phyloP scores from a whole-genome alignment of 495 filamentous ascomycete species.

The Penicillium bialowiezense region DNA sequence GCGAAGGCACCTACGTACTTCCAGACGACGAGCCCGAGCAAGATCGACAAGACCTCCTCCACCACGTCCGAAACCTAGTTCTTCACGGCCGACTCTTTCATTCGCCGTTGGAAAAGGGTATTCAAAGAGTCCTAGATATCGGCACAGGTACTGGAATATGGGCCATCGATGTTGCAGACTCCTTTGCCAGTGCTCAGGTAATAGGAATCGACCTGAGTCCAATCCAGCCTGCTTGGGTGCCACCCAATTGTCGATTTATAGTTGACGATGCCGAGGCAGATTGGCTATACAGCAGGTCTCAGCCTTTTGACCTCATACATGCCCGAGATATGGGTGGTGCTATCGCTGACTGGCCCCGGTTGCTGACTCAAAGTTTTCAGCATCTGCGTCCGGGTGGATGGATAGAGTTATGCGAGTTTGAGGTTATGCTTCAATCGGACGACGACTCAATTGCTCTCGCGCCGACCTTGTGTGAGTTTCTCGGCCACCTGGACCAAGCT shows the following conservation, averaged over 20 bases:
- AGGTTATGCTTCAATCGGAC: constrained; percentile 38
- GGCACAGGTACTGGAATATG: constrained; percentile 67
- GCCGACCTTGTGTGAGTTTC: constrained; percentile 29
- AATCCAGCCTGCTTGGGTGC: constrained; percentile 36
- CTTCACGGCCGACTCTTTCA: constrained; percentile 57
- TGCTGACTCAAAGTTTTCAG: constrained; percentile 32
- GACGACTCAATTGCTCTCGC: constrained; percentile 35
- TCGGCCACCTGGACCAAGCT: constrained; percentile 30
- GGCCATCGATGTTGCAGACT: constrained; percentile 60
- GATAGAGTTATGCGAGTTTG: constrained; percentile 54
- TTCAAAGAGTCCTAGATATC: constrained; percentile 62
- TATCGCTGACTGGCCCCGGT: constrained; percentile 44
- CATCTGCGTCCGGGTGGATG: constrained; percentile 53
- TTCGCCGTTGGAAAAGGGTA: constrained; percentile 54
- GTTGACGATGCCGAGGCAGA: constrained; percentile 49
- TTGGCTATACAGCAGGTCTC: constrained; percentile 44
- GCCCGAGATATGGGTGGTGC: constrained; percentile 45
- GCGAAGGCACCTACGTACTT: constrained; percentile 61
- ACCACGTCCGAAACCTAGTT: constrained; percentile 49
- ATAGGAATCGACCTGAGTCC: constrained; percentile 31
- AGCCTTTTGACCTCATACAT: constrained; percentile 48
- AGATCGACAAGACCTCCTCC: constrained; percentile 45
- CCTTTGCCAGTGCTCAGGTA: constrained; percentile 52
- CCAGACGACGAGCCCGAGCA: constrained; percentile 40
- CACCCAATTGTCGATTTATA: constrained; percentile 46